Base-by-base conservation (phyloP, 805 yeast genomes). In the Metschnikowia amazonensis region DNA sequence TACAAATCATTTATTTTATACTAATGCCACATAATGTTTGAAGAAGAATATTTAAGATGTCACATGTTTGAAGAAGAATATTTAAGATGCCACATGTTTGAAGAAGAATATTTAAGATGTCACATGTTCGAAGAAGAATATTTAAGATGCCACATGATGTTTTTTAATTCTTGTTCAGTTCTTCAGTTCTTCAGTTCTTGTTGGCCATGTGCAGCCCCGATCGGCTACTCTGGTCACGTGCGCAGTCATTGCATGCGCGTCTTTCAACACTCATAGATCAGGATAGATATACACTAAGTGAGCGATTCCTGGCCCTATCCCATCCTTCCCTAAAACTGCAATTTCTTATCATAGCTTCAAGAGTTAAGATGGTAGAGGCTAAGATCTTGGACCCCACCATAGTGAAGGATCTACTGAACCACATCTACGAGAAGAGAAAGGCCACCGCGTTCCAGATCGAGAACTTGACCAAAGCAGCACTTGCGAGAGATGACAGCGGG, bases 381-480 rank as follows among this genome's bases (percentile, higher is more conserved):
- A 45, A 41, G 28, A 59, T 68, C 13, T 55, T 71, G 43, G 75
- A 69, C 42, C 55, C 62, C 24, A 57, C 69, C 7, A 55, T 69
- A 27, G 57, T 70, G 43, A 72, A 72, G 59, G 76, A 72, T 47
- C 58, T 72, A 14, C 70, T 74, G 49, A 70, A 72, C 48, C 73
- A 70, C 47, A 70, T 71, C 40, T 72, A 72, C 48, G 76, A 72
- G 51, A 72, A 72, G 47, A 62, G 76, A 34, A 72, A 72, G 48
- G 76, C 75, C 25, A 70, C 76, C 0, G 76, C 76, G 2, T 71
- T 80, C 48, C 89, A 84, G 56, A 69, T 87, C 28, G 98, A 94
- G 59, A 80, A 82, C 47, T 74, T 82, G 16, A 88, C 92, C 23
- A 83, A 89, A 46, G 77, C 82, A 35, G 81, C 86, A 17, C 60